These are phyloP conservation scores for Wakefieldia striispora DNA, from an alignment of 768 basidiomycete genomes.

Conservation along the genomic window DNA sequence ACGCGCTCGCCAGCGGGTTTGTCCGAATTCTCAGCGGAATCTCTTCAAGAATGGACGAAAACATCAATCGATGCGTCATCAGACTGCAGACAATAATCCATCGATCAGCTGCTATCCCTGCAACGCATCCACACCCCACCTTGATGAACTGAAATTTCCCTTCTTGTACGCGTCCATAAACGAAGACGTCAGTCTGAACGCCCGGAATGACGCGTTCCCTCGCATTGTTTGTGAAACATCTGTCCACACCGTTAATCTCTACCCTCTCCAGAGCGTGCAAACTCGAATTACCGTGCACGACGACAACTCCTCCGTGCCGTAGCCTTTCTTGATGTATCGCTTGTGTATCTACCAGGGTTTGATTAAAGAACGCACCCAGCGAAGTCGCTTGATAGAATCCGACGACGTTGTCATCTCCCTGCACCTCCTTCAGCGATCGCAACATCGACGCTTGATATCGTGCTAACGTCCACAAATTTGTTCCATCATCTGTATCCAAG, in stretches of 20 bases:
- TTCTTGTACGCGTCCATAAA: conserved; percentile 83
- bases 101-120: background rate
- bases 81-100: conserved; percentile 47
- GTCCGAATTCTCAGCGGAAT: conserved; percentile 83
- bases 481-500: background rate
- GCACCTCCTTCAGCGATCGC: conserved; percentile 85
- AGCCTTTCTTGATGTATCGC: conserved; percentile 83
- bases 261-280: background rate
- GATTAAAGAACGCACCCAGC: conserved; percentile 82
- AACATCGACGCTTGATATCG: conserved; percentile 86
- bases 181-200: conserved; percentile 76
- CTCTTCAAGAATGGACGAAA: conserved; percentile 83
- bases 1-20: conserved; percentile 75
- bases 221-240: conserved; percentile 76
- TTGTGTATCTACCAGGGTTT: conserved; percentile 76
- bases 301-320: conserved; percentile 79
- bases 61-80: conserved; percentile 76
- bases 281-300: conserved; percentile 69
- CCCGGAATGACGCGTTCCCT: conserved; percentile 86
- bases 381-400: conserved; percentile 93
- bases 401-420: conserved; percentile 86
- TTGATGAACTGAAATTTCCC: conserved; percentile 79
- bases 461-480: conserved; percentile 38
- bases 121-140: conserved; percentile 45
- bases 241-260: conserved; percentile 31